A percentile compares a stretch with the other conserved stretches of the same genome.
Evolutionary conservation across 2,329 filamentous ascomycete genomes (phyloP).

Genomic region (Mycocentrospora acerina): DNA sequence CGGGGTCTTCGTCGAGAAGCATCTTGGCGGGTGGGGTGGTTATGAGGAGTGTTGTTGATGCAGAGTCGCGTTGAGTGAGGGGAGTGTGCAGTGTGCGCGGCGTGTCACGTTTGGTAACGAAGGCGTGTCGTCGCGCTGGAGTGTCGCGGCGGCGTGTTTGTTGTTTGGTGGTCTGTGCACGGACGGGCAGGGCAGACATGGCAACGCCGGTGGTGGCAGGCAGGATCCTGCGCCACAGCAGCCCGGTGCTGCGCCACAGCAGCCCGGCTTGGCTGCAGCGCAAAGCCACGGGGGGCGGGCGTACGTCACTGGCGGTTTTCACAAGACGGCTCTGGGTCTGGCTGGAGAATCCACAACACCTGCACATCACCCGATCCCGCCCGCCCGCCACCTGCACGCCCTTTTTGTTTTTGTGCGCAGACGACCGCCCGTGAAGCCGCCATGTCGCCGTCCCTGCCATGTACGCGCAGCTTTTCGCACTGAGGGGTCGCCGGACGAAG

Average conservation of each 20-base stretch:
- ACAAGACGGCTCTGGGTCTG: conserved; percentile 18
- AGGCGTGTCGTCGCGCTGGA: too few relatives aligned
- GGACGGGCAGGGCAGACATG: conserved; percentile 22
- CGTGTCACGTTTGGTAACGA: too few relatives aligned
- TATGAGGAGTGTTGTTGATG: too few relatives aligned
- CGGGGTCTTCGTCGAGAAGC: conserved; percentile 92
- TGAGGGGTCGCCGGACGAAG: background rate
- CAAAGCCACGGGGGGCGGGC: conserved; percentile 21
- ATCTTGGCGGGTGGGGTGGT: conserved; percentile 58
- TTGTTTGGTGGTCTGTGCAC: conserved; percentile 33
- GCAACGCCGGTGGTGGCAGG: conserved; percentile 29
- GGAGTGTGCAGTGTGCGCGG: too few relatives aligned
- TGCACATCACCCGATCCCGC: too few relatives aligned
- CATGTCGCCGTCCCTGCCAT: conserved; percentile 42
- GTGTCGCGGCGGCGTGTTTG: too few relatives aligned
- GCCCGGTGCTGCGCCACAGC: too few relatives aligned
- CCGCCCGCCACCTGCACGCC: background rate
- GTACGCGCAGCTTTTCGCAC: conserved; percentile 21
- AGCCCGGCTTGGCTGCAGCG: conserved; percentile 1
- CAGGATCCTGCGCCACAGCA: conserved; percentile 9
- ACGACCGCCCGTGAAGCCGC: background rate
- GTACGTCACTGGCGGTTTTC: conserved; percentile 38
- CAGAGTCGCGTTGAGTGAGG: conserved; percentile 6
- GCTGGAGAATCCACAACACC: conserved; percentile 4
- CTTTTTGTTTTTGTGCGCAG: too few relatives aligned